Base-by-base conservation (phyloP, 305 asterid genomes). In the Striga hermonthica region DNA sequence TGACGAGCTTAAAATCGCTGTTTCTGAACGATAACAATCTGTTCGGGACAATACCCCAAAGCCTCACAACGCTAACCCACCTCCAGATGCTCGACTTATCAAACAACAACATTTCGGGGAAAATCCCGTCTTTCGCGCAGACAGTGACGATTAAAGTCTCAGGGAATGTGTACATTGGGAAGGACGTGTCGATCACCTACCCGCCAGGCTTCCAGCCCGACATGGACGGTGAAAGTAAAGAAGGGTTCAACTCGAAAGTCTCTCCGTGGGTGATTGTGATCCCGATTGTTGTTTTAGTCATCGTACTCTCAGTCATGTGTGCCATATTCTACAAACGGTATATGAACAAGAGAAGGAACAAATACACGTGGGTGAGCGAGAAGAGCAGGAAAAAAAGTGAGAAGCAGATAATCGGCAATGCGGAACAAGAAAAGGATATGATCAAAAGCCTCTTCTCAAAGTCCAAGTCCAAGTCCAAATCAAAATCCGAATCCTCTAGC, bases 61-160 rank as follows among this genome's bases (percentile, higher is more conserved):
- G 75, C 53, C 75, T 90, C 66, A 71, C 94, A 15, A 52, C 49
- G 22, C 76, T 90, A 56, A 63, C 38, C 60, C 76, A 72, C 12
- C 85, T 92, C 28, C 78, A 73, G 68, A 56, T 69, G 71, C 79
- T 92, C 6, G 96, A 90, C 72, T 67, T 90, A 69, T 74, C 97
- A 36, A 83, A 92, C 82, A 92, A 92, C 64, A 83, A 87, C 53
- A 59, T 90, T 64, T 86, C 97, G 0, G 97, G 97, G 0, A 72
- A 78, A 75, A 22, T 90, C 14, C 98, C 97, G 0, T 6, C 36
- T 0, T 92, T 89, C 60, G 14, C 76, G 41, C 45, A 82, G 1
- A 31, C 70, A 1, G 91, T 86, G 55, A 47, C 52, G 0, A 53
- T 90, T 37, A 84, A 69, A 57, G 45, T 74, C 7, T 12, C 77